Percentiles rank a stretch among this genome's conserved stretches.
phyloP scores from a whole-genome alignment of 768 basidiomycete species.

The Steccherinum ochraceum region DNA sequence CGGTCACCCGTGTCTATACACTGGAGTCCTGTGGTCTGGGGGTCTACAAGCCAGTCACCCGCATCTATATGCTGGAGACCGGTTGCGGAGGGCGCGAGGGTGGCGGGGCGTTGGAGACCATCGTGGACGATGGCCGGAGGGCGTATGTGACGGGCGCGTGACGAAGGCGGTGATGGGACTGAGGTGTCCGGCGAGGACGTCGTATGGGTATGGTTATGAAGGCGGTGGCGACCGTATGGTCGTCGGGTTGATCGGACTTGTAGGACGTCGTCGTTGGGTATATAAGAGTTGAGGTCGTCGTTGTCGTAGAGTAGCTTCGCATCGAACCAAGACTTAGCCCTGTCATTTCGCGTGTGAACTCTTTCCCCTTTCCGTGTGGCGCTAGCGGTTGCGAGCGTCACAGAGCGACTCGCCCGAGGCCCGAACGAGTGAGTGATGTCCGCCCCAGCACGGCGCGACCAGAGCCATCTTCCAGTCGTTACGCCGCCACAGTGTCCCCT shows the following conservation, averaged over 20 bases:
- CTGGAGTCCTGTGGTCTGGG: background rate
- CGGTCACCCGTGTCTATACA: background rate
- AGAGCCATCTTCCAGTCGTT: no score
- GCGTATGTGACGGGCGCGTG: background rate
- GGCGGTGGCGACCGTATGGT: background rate
- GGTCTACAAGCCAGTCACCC: no score
- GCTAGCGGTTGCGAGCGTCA: background rate
- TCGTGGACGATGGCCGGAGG: background rate
- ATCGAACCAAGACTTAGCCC: background rate
- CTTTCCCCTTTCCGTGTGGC: background rate
- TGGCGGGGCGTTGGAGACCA: background rate
- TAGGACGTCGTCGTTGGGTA: background rate
- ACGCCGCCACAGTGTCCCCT: no score
- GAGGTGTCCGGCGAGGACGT: no score
- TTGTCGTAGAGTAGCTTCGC: background rate
- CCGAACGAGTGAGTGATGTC: no score
- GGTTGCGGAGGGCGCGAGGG: background rate
- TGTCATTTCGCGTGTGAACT: background rate
- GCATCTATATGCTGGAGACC: background rate
- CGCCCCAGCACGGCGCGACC: no score
- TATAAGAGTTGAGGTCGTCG: background rate
- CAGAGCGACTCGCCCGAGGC: no score
- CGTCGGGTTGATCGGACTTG: background rate
- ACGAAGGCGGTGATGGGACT: no score
- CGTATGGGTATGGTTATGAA: no score